These are phyloP conservation scores for Suhomyces panamericanus DNA, from an alignment of 1,139 yeast species.

Conservation along the genomic window DNA sequence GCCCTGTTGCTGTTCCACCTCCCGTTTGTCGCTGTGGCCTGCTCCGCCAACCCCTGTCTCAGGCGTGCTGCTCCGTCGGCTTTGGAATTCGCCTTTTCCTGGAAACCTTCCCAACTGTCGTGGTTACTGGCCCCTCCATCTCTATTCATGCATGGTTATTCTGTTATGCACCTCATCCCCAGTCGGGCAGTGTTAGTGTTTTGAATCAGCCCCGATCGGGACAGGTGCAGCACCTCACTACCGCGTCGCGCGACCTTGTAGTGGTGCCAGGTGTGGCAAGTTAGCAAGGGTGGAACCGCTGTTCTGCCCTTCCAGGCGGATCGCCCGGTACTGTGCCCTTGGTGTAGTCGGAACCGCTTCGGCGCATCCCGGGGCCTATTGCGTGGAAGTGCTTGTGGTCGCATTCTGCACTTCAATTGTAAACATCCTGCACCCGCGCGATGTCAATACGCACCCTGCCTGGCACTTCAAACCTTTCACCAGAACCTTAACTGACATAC, in stretches of 20 bases:
- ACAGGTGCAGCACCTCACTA: not conserved
- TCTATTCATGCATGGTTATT: too few relatives aligned
- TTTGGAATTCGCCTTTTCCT: too few relatives aligned
- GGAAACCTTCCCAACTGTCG: too few relatives aligned
- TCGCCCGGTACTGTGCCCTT: not conserved
- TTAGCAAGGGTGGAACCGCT: not conserved
- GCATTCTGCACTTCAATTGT: too few relatives aligned
- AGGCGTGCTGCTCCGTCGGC: too few relatives aligned
- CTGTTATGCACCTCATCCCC: not conserved
- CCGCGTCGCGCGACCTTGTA: not conserved
- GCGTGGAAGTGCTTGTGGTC: too few relatives aligned
- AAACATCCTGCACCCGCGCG: too few relatives aligned
- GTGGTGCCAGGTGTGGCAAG: not conserved
- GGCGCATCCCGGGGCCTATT: not conserved
- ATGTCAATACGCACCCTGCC: not conserved
- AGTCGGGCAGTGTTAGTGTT: not conserved
- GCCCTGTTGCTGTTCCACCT: too few relatives aligned
- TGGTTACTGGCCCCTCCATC: too few relatives aligned
- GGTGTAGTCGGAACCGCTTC: not conserved
- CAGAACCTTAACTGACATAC: not conserved
- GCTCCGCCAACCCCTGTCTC: too few relatives aligned
- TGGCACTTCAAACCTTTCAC: not conserved
- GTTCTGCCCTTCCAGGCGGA: not conserved
- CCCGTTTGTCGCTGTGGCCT: too few relatives aligned
- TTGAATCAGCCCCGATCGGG: slow-evolving; percentile 1